These are phyloP conservation scores for Cladosporium sp. DNA, from an alignment of 2,329 filamentous ascomycete genomes.

Conservation along the genomic window DNA sequence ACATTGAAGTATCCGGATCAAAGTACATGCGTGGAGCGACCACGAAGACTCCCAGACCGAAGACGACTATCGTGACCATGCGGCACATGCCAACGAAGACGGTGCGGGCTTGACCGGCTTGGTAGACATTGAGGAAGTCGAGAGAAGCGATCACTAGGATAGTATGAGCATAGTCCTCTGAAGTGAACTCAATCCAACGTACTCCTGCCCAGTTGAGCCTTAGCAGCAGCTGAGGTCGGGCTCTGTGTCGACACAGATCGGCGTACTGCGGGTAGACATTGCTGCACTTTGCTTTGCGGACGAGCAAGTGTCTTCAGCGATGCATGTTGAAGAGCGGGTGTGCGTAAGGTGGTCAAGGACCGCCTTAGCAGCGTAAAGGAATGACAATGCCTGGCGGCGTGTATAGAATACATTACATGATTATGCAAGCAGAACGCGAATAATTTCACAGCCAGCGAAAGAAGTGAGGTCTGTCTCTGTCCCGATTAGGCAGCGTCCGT, in stretches of 20 bases:
- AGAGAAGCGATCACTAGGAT: slow-evolving; percentile 55
- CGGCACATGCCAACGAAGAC: slow-evolving; percentile 68
- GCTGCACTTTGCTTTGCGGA: slow-evolving; percentile 1
- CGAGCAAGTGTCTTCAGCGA: not conserved
- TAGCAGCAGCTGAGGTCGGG: slow-evolving; percentile 1
- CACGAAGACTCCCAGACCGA: slow-evolving; percentile 61
- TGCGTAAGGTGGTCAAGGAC: slow-evolving; percentile 2
- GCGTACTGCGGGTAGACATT: not conserved
- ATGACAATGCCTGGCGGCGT: slow-evolving; percentile 10
- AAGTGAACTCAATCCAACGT: not conserved
- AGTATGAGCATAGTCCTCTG: not conserved
- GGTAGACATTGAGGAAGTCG: slow-evolving; percentile 58
- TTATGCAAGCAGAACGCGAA: not conserved
- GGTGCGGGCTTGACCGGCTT: slow-evolving; percentile 64
- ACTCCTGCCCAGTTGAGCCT: slow-evolving; percentile 6
- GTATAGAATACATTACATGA: slow-evolving; percentile 13
- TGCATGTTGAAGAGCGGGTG: not conserved
- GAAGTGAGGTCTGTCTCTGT: slow-evolving; percentile 6
- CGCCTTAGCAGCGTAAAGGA: slow-evolving; percentile 1
- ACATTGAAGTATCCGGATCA: slow-evolving; percentile 40
- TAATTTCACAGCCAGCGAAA: not conserved
- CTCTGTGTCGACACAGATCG: slow-evolving; percentile 1
- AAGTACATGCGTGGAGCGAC: slow-evolving; percentile 56
- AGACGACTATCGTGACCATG: slow-evolving; percentile 65
- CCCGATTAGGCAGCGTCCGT: not conserved